These are phyloP conservation scores for Ceratocystis cacaofunesta DNA, from an alignment of 2,329 filamentous ascomycete species.

Conservation along the genomic window DNA sequence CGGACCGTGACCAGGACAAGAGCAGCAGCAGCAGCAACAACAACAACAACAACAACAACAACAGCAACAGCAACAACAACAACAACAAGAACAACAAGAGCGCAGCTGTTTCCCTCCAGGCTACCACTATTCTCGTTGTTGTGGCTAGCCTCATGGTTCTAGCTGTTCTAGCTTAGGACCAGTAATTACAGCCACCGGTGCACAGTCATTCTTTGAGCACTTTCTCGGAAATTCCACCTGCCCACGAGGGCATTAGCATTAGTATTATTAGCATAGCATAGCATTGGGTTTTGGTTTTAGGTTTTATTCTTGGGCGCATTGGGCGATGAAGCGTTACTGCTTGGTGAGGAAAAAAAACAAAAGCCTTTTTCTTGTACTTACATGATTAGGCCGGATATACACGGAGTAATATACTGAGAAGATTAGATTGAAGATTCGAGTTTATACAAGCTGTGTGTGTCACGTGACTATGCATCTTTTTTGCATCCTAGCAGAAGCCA, in stretches of 20 bases:
- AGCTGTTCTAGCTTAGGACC: background rate
- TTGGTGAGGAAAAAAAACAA: background rate
- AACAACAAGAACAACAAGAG: background rate
- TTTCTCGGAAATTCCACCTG: background rate
- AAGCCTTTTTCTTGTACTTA: background rate
- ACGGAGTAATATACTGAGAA: background rate
- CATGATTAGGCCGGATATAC: background rate
- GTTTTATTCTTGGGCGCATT: background rate
- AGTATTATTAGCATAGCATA: background rate
- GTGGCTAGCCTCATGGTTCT: background rate
- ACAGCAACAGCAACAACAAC: background rate
- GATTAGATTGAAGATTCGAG: background rate
- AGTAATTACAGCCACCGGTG: too few species aligned
- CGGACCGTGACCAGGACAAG: conserved; percentile 5
- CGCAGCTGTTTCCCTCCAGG: background rate
- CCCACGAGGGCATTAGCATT: background rate
- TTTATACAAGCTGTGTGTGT: background rate
- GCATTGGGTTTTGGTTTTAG: background rate
- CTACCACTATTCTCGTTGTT: background rate
- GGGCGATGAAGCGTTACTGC: background rate
- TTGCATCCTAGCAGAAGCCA: background rate
- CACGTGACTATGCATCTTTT: background rate
- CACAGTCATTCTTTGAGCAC: too few species aligned
- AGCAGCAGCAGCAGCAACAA: background rate
- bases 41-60: background rate